Percentiles rank a stretch among this genome's conserved stretches.
Conservation (phyloP, 169 alveolate species). For the Plasmodium falciparum region DNA sequence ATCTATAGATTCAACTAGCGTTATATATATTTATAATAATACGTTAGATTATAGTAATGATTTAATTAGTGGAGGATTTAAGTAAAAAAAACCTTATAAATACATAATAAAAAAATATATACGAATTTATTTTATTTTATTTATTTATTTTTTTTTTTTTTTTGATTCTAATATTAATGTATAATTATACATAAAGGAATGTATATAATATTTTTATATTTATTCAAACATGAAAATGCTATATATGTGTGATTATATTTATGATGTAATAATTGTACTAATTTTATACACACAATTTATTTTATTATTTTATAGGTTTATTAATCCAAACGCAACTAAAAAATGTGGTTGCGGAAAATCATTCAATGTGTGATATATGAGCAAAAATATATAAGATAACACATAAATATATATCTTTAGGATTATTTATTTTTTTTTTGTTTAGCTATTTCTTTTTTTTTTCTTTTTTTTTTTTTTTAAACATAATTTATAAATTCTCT, state of each 20-base stretch:
- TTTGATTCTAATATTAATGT: background rate
- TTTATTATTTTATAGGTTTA: slow-evolving; percentile 59
- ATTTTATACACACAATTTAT: background rate
- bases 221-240: background rate
- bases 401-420: background rate
- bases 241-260: too few relatives aligned
- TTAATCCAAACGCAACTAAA: slow-evolving; percentile 77
- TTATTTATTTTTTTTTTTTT: background rate
- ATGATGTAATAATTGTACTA: too few relatives aligned
- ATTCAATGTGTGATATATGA: slow-evolving; percentile 36
- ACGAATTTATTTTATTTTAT: background rate
- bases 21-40: slow-evolving; percentile 63
- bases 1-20: slow-evolving; percentile 72
- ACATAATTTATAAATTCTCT: background rate
- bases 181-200: background rate
- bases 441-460: slow-evolving; percentile 1
- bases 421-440: background rate
- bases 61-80: slow-evolving; percentile 75
- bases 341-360: slow-evolving; percentile 78
- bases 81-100: slow-evolving; percentile 9
- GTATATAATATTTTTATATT: slow-evolving; percentile 3
- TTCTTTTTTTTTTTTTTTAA: slow-evolving; percentile 23
- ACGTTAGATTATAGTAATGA: slow-evolving; percentile 65
- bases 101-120: too few relatives aligned
- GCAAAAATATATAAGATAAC: background rate